Base-by-base conservation (phyloP, 345 rosid genomes). In the Noccaea caerulescens region DNA sequence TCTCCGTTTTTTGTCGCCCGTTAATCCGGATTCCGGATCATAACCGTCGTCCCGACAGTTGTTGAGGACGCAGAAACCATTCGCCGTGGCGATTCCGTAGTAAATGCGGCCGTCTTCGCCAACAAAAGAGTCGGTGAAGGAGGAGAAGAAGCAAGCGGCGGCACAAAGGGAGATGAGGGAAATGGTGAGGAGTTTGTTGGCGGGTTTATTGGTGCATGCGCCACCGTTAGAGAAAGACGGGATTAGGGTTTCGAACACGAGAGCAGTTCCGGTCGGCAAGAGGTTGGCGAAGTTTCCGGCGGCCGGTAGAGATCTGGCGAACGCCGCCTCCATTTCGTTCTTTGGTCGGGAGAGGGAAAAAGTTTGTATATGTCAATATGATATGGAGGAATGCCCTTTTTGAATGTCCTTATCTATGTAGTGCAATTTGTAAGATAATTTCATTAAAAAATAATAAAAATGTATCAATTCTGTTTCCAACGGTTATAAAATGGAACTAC, bases 211-310 rank as follows among this genome's bases (percentile, higher is more conserved):
- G 7, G 53, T 50, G 52, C 86, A 86, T 0, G 36, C 34, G 20
- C 89, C 89, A 1, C 76, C 59, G 66, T 79, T 82, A 30, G 94
- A 76, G 81, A 84, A 84, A 2, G 82, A 69, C 3, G 91, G 89
- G 10, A 56, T 4, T 12, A 86, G 63, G 5, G 80, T 53, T 73
- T 84, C 79, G 71, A 78, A 84, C 3, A 78, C 63, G 23, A 84
- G 85, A 30, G 80, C 85, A 0, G 88, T 83, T 52, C 88, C 84
- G 5, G 88, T 84, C 6, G 89, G 91, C 2, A 83, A 68, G 23
- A 86, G 77, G 76, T 80, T 82, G 42, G 87, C 88, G 1, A 86
- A 70, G 77, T 86, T 83, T 2, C 85, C 80, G 13, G 86, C 81
- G 12, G 79, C n/a, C 6, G 79, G 53, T 41, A 73, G 42, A 32